Evolutionary conservation across 352 stramenopile genomes (phyloP).

Genomic region (Globisporangium irregulare): DNA sequence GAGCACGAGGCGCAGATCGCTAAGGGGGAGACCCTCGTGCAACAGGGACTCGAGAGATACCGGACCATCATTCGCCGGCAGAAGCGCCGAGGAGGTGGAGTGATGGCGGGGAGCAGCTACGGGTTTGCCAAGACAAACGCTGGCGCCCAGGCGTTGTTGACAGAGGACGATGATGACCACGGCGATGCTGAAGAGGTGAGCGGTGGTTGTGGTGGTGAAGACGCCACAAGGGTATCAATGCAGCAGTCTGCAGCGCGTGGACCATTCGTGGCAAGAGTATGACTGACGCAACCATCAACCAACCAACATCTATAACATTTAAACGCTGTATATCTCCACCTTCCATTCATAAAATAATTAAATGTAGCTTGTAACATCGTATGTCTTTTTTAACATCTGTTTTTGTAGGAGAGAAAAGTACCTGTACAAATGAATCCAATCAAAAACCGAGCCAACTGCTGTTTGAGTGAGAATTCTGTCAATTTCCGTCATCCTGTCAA

Average conservation of each 20-base stretch:
- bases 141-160: slow-evolving; percentile 15
- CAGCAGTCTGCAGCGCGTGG: neutral
- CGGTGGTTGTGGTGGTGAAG: too few species aligned
- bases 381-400: neutral
- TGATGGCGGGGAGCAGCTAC: slow-evolving; percentile 21
- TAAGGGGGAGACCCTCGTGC: slow-evolving; percentile 48
- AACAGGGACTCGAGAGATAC: slow-evolving; percentile 48
- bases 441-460: too few species aligned
- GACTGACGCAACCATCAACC: neutral
- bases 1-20: slow-evolving; percentile 39
- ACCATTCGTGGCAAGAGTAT: too few species aligned
- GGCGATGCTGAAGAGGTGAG: neutral
- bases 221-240: neutral
- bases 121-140: slow-evolving; percentile 21
- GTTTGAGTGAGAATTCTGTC: too few species aligned
- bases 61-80: slow-evolving; percentile 28
- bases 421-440: too few species aligned
- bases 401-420: neutral
- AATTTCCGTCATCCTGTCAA: too few species aligned
- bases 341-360: neutral
- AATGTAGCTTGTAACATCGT: neutral
- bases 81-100: slow-evolving; percentile 24
- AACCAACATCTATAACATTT: neutral
- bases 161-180: neutral
- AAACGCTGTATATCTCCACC: neutral